A percentile compares a stretch with the other conserved stretches of the same genome.
These are phyloP conservation scores for Fusarium sp. DNA, from an alignment of 2,329 filamentous ascomycete species.

Conservation along the genomic window DNA sequence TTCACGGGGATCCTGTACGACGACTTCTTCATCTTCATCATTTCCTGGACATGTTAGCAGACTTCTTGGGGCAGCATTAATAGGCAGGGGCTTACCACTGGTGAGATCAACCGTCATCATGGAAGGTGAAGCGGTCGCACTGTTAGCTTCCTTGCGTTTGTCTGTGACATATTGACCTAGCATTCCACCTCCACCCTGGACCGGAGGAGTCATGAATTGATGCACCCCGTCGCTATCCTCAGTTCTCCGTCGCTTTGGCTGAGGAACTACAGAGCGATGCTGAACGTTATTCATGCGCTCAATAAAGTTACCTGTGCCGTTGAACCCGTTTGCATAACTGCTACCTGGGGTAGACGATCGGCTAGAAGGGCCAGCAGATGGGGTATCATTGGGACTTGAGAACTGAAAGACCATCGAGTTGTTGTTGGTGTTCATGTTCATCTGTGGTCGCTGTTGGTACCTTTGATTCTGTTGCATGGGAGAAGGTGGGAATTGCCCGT, in stretches of 20 bases:
- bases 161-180: constrained; percentile 76
- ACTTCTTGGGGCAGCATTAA: constrained; percentile 22
- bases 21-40: constrained; percentile 68
- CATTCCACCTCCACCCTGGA: constrained; percentile 63
- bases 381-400: constrained; percentile 51
- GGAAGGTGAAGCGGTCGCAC: constrained; percentile 47
- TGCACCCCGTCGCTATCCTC: constrained; percentile 60
- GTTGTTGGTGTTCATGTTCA: constrained; percentile 51
- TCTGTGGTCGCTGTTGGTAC: constrained; percentile 44
- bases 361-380: constrained; percentile 52
- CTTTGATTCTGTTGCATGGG: constrained; percentile 37
- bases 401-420: constrained; percentile 59
- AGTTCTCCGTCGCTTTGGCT: constrained; percentile 75
- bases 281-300: constrained; percentile 82
- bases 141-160: constrained; percentile 60
- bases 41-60: constrained; percentile 42
- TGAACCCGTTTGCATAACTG: constrained; percentile 40
- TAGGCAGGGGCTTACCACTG: constrained; percentile 54
- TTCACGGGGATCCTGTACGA: constrained; percentile 70
- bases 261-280: constrained; percentile 68
- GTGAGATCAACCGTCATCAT: constrained; percentile 71
- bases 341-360: constrained; percentile 52
- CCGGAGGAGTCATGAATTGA: constrained; percentile 50
- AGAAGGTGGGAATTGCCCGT: constrained; percentile 44
- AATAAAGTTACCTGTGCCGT: constrained; percentile 71